A percentile compares a stretch with the other conserved stretches of the same genome.
Conservation (phyloP, 257 asterid species). For the Capsicum rhomboideum region DNA sequence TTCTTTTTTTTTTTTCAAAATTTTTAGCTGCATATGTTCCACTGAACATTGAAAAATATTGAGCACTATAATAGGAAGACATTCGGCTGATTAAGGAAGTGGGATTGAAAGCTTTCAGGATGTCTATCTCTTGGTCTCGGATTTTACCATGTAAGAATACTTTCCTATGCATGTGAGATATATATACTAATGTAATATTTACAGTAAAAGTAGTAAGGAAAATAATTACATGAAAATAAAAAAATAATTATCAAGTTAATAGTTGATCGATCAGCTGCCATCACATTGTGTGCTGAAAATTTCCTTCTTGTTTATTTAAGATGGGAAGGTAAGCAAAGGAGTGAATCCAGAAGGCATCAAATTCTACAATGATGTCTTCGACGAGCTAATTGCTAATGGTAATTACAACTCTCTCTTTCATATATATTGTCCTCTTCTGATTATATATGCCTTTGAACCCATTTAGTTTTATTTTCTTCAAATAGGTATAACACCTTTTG, state of each 20-base stretch:
- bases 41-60: not conserved
- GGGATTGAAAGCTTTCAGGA: constrained; percentile 11
- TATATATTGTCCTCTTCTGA: not conserved
- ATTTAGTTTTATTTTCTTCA: not conserved
- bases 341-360: constrained; percentile 25
- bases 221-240: no score
- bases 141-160: constrained; percentile 22
- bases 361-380: constrained; percentile 24
- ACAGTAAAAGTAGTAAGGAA: not conserved
- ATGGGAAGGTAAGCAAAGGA: constrained; percentile 25
- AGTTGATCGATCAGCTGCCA: no score
- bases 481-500: constrained; percentile 12
- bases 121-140: constrained; percentile 35
- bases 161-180: not conserved
- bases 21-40: not conserved
- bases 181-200: not conserved
- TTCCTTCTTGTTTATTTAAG: not conserved
- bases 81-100: constrained; percentile 6
- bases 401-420: not conserved
- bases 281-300: not conserved
- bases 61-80: constrained; percentile 9
- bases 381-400: constrained; percentile 7
- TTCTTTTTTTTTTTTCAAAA: not conserved
- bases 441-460: not conserved
- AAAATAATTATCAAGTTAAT: no score